Percentiles rank a stretch among this genome's conserved stretches.
These are phyloP conservation scores for Monosporascus cannonballus DNA, from an alignment of 2,329 filamentous ascomycete species.

Conservation along the genomic window DNA sequence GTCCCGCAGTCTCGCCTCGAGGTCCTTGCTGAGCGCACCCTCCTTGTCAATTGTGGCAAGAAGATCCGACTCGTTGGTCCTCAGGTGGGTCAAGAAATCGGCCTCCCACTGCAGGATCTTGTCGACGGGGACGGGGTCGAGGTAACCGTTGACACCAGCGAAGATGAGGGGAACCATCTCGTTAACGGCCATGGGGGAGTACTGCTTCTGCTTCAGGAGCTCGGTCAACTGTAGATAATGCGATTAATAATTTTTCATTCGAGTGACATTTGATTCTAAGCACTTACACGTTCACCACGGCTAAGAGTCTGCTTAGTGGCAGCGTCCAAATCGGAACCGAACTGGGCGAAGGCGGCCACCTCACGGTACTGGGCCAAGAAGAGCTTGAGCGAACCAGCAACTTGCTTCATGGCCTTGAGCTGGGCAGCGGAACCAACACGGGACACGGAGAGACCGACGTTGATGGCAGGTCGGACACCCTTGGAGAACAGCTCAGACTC, in stretches of 20 bases:
- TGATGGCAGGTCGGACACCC: constrained; percentile 99
- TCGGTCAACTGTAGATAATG: constrained; percentile 63
- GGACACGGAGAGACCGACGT: constrained; percentile 99
- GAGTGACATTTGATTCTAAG: constrained; percentile 1
- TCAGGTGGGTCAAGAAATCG: constrained; percentile 90
- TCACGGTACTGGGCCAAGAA: constrained; percentile 99
- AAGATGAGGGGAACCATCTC: constrained; percentile 99
- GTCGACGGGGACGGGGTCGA: constrained; percentile 81
- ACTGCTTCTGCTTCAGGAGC: constrained; percentile 99
- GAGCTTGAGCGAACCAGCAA: constrained; percentile 98
- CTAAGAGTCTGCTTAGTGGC: constrained; percentile 96
- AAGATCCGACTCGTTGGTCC: constrained; percentile 81
- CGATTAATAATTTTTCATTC: constrained; percentile 9
- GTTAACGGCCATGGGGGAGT: constrained; percentile 96
- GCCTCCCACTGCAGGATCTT: constrained; percentile 93
- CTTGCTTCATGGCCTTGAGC: constrained; percentile 99
- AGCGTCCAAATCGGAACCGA: constrained; percentile 99
- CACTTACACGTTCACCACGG: constrained; percentile 93
- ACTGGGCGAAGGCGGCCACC: constrained; percentile 98
- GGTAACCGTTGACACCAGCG: constrained; percentile 96
- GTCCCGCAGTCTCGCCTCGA: constrained; percentile 77
- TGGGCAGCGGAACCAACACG: constrained; percentile 99
- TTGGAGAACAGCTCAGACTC: constrained; percentile 99
- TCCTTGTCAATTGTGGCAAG: constrained; percentile 88
- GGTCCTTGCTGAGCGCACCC: constrained; percentile 91